These are phyloP conservation scores for Gillenia trifoliata DNA, from an alignment of 306 rosid genomes.

Conservation along the genomic window DNA sequence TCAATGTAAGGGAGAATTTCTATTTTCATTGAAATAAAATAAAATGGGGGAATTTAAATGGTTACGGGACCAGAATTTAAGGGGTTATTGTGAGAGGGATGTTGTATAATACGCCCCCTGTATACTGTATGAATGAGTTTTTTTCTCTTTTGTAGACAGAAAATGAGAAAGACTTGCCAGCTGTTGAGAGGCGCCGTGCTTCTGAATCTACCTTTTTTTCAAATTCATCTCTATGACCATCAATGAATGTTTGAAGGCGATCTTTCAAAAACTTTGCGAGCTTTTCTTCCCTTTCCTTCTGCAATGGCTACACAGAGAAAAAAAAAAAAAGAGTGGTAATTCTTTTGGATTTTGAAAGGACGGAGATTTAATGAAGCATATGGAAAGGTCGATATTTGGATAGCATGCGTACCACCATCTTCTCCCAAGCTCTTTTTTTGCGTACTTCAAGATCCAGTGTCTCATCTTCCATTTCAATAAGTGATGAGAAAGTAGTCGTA, in stretches of 20 bases:
- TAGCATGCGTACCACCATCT: too few relatives aligned
- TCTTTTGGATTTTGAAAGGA: too few relatives aligned
- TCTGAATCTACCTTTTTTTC: constrained; percentile 56
- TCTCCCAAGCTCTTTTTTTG: constrained; percentile 54
- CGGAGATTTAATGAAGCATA: constrained; percentile 6
- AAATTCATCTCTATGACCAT: constrained; percentile 56
- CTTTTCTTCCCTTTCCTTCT: constrained; percentile 72
- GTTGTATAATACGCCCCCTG: too few relatives aligned
- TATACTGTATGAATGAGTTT: too few relatives aligned
- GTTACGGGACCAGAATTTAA: too few relatives aligned
- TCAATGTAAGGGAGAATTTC: too few relatives aligned
- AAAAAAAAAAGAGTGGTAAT: background rate
- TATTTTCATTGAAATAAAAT: too few relatives aligned
- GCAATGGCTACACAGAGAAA: constrained; percentile 42
- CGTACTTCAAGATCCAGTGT: constrained; percentile 46
- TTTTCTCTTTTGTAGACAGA: background rate
- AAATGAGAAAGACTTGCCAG: constrained; percentile 38
- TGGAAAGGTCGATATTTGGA: background rate
- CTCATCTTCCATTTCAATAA: constrained; percentile 53
- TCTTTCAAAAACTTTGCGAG: constrained; percentile 47
- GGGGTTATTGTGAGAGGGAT: too few relatives aligned
- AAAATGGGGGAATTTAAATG: too few relatives aligned
- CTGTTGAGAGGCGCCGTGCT: constrained; percentile 62
- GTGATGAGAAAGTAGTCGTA: constrained; percentile 48
- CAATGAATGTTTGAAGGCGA: constrained; percentile 66